Conservation (phyloP, 495 filamentous ascomycete genomes). For the Xylaria bambusicola region DNA sequence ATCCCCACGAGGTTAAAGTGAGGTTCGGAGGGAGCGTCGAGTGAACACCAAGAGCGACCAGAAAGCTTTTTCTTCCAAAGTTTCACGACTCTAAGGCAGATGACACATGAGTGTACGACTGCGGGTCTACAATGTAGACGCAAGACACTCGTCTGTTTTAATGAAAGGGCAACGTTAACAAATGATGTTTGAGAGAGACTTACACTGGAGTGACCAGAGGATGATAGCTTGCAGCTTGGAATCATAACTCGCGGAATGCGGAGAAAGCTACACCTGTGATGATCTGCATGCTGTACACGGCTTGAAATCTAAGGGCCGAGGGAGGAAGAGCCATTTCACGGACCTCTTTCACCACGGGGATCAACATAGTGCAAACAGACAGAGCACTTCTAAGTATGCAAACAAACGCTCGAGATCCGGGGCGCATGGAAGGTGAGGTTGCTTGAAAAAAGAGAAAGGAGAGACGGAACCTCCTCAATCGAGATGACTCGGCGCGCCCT, state of each 20-base stretch:
- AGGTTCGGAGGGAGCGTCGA: conserved; percentile 60
- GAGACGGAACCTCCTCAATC: neutral
- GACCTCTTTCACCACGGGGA: neutral
- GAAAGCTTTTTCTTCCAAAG: conserved; percentile 21
- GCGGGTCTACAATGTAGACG: conserved; percentile 16
- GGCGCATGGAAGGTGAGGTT: neutral
- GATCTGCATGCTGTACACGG: neutral
- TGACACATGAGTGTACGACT: conserved; percentile 12
- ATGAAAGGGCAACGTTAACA: conserved; percentile 28
- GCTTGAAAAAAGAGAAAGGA: neutral
- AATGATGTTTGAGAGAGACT: conserved; percentile 22
- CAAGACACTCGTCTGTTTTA: conserved; percentile 32
- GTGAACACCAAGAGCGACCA: conserved; percentile 45
- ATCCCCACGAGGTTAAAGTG: conserved; percentile 63
- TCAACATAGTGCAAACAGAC: neutral
- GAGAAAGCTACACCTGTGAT: neutral
- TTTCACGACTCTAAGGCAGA: conserved; percentile 1
- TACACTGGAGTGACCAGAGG: neutral
- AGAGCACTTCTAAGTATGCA: neutral
- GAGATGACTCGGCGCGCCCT: neutral
- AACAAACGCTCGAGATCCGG: neutral
- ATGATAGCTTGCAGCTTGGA: neutral
- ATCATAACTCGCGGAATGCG: neutral
- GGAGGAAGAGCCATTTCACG: neutral
- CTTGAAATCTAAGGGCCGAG: neutral